phyloP scores from a whole-genome alignment of 331 rosid species.

The Malus hybrid region DNA sequence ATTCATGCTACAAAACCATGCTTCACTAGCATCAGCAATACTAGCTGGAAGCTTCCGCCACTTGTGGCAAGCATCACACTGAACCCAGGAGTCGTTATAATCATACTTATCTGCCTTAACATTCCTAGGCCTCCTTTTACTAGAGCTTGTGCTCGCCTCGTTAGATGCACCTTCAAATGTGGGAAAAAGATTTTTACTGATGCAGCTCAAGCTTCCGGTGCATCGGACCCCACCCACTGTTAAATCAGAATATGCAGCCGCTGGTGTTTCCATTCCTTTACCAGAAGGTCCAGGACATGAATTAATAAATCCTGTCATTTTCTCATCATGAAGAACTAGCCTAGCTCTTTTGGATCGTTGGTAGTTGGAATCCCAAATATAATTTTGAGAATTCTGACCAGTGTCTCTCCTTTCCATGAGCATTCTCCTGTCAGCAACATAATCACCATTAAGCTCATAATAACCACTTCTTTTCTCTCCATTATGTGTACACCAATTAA shows the following conservation, averaged over 20 bases:
- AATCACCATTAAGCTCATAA: constrained; percentile 60
- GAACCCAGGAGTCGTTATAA: constrained; percentile 73
- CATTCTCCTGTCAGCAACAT: constrained; percentile 17
- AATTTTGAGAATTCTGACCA: constrained; percentile 27
- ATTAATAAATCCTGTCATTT: constrained; percentile 14
- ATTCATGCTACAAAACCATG: constrained; percentile 97
- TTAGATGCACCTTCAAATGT: constrained; percentile 40
- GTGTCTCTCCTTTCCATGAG: constrained; percentile 37
- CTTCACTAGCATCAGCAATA: constrained; percentile 44
- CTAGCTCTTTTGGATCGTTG: constrained; percentile 59
- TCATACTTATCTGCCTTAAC: constrained; percentile 22
- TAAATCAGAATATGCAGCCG: constrained; percentile 31
- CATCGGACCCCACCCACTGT: constrained; percentile 26
- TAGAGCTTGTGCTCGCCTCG: constrained; percentile 21
- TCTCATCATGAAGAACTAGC: constrained; percentile 30
- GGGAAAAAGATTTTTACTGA: constrained; percentile 45
- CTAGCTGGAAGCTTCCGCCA: constrained; percentile 81
- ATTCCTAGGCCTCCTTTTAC: constrained; percentile 20
- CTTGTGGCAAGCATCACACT: constrained; percentile 87
- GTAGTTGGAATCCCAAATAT: constrained; percentile 26
- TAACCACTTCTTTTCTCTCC: constrained; percentile 74
- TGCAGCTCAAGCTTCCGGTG: constrained; percentile 46
- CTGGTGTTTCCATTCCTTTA: constrained; percentile 38
- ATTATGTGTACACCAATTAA: constrained; percentile 67
- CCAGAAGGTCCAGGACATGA: constrained; percentile 24